These are phyloP conservation scores for Gaeumannomyces tritici DNA, from an alignment of 2,329 filamentous ascomycete genomes.

Conservation along the genomic window DNA sequence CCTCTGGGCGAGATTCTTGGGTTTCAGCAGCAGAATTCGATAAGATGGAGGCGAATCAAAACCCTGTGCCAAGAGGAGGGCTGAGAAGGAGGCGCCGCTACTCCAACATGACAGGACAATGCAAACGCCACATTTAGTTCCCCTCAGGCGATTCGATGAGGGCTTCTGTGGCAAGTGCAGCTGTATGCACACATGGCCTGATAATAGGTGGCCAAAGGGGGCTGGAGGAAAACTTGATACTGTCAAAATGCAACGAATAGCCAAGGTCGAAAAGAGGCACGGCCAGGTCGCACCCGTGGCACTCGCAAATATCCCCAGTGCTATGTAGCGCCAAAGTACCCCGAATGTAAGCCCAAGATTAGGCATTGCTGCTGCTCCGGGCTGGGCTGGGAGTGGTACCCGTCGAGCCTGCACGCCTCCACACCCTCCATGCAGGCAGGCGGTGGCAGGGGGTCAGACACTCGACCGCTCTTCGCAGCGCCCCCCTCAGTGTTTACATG, in stretches of 20 bases:
- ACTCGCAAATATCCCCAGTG: neutral
- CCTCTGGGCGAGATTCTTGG: no score
- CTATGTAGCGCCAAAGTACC: neutral
- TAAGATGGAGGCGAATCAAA: no score
- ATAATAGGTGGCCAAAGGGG: no score
- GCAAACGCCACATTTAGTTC: no score
- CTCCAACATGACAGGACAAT: no score
- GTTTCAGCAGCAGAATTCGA: no score
- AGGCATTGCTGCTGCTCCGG: neutral
- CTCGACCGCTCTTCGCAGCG: neutral
- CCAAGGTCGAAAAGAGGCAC: neutral
- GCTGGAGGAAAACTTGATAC: no score
- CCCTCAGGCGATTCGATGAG: no score
- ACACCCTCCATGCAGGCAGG: neutral
- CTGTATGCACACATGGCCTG: no score
- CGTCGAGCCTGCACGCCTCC: neutral
- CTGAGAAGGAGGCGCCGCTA: no score
- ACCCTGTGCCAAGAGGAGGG: neutral
- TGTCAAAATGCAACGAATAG: no score
- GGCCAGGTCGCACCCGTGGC: neutral
- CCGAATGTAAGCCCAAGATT: neutral
- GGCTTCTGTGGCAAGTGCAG: no score
- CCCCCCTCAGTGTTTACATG: neutral
- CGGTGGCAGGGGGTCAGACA: neutral
- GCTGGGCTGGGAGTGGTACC: neutral